These are phyloP conservation scores for Rhodotorula diobovata DNA, from an alignment of 768 basidiomycete species.

Conservation along the genomic window DNA sequence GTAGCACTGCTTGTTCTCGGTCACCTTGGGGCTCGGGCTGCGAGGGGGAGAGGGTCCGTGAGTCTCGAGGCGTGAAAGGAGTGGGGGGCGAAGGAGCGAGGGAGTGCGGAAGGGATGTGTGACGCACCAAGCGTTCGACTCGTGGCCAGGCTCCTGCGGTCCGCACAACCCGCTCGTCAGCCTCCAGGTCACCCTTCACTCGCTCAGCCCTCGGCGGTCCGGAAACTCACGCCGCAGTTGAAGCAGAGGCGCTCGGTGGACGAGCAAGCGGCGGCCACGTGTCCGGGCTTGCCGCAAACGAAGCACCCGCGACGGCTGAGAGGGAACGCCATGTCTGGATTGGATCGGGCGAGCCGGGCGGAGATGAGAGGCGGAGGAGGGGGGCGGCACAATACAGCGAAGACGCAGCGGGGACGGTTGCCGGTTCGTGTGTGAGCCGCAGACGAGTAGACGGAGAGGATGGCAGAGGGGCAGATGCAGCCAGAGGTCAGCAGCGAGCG, in stretches of 20 bases:
- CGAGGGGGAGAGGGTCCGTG: neutral
- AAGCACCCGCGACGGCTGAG: conserved; percentile 29
- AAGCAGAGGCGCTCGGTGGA: conserved; percentile 30
- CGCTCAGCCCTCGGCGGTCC: neutral
- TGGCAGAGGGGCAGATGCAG: neutral
- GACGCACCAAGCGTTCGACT: conserved; percentile 35
- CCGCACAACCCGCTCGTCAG: neutral
- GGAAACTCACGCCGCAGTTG: conserved; percentile 35
- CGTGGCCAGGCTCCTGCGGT: conserved; percentile 31
- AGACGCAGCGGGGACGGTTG: too few relatives aligned
- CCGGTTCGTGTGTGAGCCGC: too few relatives aligned
- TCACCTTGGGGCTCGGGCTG: conserved; percentile 31
- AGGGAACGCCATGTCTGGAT: conserved; percentile 22
- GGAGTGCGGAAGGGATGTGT: too few relatives aligned
- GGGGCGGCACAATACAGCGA: too few relatives aligned
- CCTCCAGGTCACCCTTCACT: neutral
- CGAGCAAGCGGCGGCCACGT: conserved; percentile 30
- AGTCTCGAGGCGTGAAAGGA: too few relatives aligned
- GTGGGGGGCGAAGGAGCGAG: too few relatives aligned
- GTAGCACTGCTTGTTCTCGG: conserved; percentile 37
- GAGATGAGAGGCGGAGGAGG: neutral
- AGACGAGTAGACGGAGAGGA: neutral
- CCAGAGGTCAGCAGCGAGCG: neutral
- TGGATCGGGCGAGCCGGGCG: too few relatives aligned
- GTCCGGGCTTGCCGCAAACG: conserved; percentile 35